These are phyloP conservation scores for Anacardium occidentale DNA, from an alignment of 345 rosid species.

Conservation along the genomic window DNA sequence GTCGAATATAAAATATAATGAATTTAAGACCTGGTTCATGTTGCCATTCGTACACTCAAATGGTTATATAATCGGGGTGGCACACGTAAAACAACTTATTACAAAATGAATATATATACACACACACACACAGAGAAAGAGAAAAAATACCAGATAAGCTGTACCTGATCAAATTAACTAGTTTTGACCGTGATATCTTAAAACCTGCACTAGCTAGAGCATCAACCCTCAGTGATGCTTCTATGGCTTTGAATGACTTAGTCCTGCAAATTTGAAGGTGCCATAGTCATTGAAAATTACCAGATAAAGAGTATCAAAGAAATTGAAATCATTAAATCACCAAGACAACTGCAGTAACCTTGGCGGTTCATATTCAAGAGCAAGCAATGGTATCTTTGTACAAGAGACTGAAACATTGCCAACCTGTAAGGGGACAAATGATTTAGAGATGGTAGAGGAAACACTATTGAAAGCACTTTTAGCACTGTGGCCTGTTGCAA, in stretches of 20 bases:
- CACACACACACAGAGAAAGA: too few species aligned
- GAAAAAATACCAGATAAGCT: not conserved
- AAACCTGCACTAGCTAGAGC: conserved; percentile 97
- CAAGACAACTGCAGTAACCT: conserved; percentile 38
- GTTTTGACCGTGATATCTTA: conserved; percentile 85
- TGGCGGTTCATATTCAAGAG: conserved; percentile 85
- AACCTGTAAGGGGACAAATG: conserved; percentile 46
- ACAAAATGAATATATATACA: not conserved
- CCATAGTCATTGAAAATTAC: conserved; percentile 8
- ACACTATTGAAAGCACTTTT: not conserved
- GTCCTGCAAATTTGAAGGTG: conserved; percentile 51
- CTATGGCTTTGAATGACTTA: conserved; percentile 66
- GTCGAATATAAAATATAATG: not conserved
- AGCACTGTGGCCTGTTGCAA: not conserved
- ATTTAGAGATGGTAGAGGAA: conserved; percentile 13
- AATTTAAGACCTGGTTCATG: too few species aligned
- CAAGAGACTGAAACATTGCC: conserved; percentile 84
- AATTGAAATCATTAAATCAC: not conserved
- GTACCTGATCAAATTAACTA: conserved; percentile 79
- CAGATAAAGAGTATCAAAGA: conserved; percentile 7
- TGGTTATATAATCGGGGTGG: not conserved
- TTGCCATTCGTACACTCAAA: not conserved
- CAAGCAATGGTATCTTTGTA: conserved; percentile 71
- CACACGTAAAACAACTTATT: not conserved
- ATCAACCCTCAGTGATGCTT: conserved; percentile 88